Conservation (phyloP, 2,329 filamentous ascomycete genomes). For the Ploettnerulaceae sp. region DNA sequence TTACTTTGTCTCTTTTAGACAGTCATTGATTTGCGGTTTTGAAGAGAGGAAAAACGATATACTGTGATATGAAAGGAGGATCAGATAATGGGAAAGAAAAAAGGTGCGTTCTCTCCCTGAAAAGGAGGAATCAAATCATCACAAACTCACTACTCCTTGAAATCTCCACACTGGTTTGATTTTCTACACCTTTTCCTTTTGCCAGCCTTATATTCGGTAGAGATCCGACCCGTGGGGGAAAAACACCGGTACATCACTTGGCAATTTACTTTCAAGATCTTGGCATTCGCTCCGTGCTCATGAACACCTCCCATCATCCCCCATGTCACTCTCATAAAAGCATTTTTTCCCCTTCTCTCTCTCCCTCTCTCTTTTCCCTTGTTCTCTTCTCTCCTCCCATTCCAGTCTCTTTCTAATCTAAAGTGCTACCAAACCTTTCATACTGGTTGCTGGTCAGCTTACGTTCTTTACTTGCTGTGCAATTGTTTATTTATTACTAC, state of each 20-base stretch:
- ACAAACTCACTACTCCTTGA: not conserved
- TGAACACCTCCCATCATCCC: not conserved
- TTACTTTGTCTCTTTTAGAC: not conserved
- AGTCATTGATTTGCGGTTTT: not conserved
- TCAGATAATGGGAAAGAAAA: not conserved
- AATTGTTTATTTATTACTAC: constrained; percentile 5
- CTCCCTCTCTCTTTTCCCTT: not conserved
- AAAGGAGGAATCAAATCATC: no score
- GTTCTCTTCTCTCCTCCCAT: not conserved
- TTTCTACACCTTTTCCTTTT: not conserved
- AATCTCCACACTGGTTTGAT: constrained; percentile 5
- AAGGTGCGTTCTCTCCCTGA: not conserved
- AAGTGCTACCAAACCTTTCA: constrained; percentile 6
- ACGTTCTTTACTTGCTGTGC: constrained; percentile 10
- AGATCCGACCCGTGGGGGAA: not conserved
- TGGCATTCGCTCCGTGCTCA: constrained; percentile 7
- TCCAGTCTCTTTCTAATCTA: constrained; percentile 1
- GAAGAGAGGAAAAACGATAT: not conserved
- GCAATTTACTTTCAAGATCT: constrained; percentile 5
- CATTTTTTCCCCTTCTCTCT: not conserved
- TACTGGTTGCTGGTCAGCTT: constrained; percentile 7
- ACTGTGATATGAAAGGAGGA: constrained; percentile 2
- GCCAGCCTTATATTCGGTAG: not conserved
- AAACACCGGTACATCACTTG: constrained; percentile 7
- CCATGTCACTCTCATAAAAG: not conserved